phyloP scores from a whole-genome alignment of 73 alveolate genomes.

The Symbiodinium natans region DNA sequence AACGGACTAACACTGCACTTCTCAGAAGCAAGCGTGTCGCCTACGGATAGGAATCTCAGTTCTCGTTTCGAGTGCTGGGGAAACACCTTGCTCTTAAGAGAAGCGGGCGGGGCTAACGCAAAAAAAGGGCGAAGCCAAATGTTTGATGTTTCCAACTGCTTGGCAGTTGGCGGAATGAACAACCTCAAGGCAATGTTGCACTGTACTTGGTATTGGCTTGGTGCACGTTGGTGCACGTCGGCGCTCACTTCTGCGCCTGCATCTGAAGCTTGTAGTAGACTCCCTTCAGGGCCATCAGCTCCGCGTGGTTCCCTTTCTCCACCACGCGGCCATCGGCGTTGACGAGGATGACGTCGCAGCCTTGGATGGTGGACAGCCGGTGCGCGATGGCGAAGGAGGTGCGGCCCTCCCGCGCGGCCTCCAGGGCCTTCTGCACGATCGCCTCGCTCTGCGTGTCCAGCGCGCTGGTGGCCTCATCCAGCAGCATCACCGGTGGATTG shows the following conservation, averaged over 20 bases:
- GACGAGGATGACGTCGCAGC: slow-evolving; percentile 80
- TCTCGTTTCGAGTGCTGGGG: too few species aligned
- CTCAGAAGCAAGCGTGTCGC: not conserved
- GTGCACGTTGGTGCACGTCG: not conserved
- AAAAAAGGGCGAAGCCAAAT: not conserved
- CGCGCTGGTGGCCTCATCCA: slow-evolving; percentile 80
- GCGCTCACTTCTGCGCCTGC: slow-evolving; percentile 44
- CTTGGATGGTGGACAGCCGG: slow-evolving; percentile 84
- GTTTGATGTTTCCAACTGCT: not conserved
- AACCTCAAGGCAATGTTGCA: too few species aligned
- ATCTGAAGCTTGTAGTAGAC: slow-evolving; percentile 53
- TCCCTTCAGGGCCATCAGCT: slow-evolving; percentile 39
- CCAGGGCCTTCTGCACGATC: slow-evolving; percentile 66
- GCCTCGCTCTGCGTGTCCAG: slow-evolving; percentile 93
- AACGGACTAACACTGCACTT: not conserved
- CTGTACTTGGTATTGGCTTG: too few species aligned
- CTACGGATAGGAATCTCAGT: too few species aligned
- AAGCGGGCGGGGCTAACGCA: too few species aligned
- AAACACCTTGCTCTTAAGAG: not conserved
- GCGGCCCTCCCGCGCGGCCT: slow-evolving; percentile 79
- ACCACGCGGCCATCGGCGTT: slow-evolving; percentile 73
- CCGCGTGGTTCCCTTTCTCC: slow-evolving; percentile 57
- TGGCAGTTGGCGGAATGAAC: not conserved
- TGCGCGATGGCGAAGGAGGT: slow-evolving; percentile 92
- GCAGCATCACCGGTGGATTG: slow-evolving; percentile 68